Base-by-base conservation (phyloP, 78 protist species). In the slime mould (Dictyostelium discoideum) region DNA sequence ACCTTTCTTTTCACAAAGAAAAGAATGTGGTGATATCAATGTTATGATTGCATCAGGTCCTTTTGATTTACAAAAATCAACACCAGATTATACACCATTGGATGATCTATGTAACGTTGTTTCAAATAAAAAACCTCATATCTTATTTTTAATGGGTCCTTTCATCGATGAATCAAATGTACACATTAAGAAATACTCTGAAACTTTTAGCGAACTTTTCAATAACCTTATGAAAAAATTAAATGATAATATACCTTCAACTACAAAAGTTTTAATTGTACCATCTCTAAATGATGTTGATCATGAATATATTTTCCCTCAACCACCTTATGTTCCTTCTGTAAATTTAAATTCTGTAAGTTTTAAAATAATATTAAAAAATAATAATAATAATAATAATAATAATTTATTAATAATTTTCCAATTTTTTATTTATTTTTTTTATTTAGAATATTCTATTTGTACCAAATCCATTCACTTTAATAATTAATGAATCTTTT, bases 241-340 rank as follows among this genome's bases (percentile, higher is more conserved):
- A 14, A 63, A 16, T 39, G 84, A 40, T 18, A 79, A 46, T 42
- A 24, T 20, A 32, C 29, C 54, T 5, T 60, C 40, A 2, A 40
- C 89, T 13, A 92, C 96, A 20, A 26, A 65, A 20, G 60, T 96
- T 39, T 60, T 93, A 5, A 46, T 96, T 1, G 94, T 92, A 20
- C 98, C 98, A 20, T 92, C 96, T 14, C 67, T 88, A 24, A 83
- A 54, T 32, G 98, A 96, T 67, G 48, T 67, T 54, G 18, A 54
- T 20, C 69, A 78, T 69, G 96, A 96, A 60, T 69, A 46, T 39
- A 72, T 92, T 16, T 82, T 76, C 20, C 97, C 97, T 40, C 97
- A 96, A 46, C 92, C 96, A 74, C 97, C 97, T 63, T 80, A 92
- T 46, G n/a, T 10, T 24, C 32, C 40, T 18, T 26, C 84, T 79